Evolutionary conservation across 2,329 filamentous ascomycete species (phyloP).

Genomic region (Aspergillus sp.): DNA sequence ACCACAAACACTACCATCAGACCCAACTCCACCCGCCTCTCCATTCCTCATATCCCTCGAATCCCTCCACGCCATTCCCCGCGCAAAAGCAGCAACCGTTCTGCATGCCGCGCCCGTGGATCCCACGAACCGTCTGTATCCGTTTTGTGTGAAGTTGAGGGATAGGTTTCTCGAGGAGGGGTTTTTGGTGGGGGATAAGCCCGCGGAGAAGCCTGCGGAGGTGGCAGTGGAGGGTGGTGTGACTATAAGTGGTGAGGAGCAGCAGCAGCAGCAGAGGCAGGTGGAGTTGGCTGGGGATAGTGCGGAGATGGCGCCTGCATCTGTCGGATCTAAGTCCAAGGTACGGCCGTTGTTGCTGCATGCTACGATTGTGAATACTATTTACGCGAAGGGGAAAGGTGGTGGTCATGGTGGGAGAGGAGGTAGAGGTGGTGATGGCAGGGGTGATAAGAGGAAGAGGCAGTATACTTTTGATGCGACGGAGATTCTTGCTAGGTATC

Average conservation of each 20-base stretch:
- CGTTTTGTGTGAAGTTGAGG: constrained; percentile 44
- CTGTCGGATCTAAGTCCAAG: no score
- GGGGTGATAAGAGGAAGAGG: constrained; percentile 18
- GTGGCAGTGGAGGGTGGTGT: no score
- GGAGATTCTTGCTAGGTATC: constrained; percentile 34
- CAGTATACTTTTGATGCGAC: constrained; percentile 52
- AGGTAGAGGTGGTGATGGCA: constrained; percentile 13
- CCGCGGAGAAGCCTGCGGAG: constrained; percentile 20
- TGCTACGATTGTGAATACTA: constrained; percentile 82
- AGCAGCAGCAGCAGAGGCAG: no score
- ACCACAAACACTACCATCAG: neutral
- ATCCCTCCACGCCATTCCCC: constrained; percentile 42
- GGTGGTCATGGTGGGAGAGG: constrained; percentile 13
- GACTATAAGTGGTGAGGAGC: no score
- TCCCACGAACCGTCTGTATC: constrained; percentile 41
- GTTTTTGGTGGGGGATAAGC: constrained; percentile 40
- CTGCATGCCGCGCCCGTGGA: constrained; percentile 45
- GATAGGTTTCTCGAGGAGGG: constrained; percentile 48
- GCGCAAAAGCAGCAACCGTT: constrained; percentile 37
- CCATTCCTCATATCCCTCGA: constrained; percentile 49
- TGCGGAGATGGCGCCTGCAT: no score
- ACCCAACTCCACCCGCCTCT: neutral
- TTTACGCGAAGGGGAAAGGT: constrained; percentile 57
- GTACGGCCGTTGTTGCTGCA: constrained; percentile 70
- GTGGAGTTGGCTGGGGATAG: no score